phyloP scores from a whole-genome alignment of 331 rosid genomes.

The Pyrus hybrid region DNA sequence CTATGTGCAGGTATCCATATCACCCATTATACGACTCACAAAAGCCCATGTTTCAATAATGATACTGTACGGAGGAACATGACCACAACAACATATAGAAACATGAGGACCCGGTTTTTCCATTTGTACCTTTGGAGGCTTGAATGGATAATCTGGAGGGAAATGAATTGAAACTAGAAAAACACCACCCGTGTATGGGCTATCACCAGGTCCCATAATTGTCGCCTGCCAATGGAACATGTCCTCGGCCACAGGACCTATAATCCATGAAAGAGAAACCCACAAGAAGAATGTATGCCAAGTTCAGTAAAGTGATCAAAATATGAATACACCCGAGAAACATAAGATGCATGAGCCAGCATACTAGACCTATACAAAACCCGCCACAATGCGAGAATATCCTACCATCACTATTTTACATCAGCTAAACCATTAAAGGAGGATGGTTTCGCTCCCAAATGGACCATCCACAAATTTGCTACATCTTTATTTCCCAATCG shows the following conservation, averaged over 20 bases:
- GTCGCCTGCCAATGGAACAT: too few relatives aligned
- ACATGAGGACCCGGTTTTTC: too few relatives aligned
- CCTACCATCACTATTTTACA: neutral
- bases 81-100: too few relatives aligned
- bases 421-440: neutral
- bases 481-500: neutral
- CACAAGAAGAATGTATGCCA: neutral
- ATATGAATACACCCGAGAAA: neutral
- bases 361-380: too few relatives aligned
- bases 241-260: too few relatives aligned
- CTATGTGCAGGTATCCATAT: neutral
- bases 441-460: neutral
- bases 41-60: neutral
- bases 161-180: slow-evolving; percentile 62
- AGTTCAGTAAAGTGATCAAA: neutral
- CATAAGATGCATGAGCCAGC: neutral
- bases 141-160: too few relatives aligned
- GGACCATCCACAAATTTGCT: neutral
- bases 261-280: too few relatives aligned
- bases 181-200: too few relatives aligned
- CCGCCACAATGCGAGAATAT: neutral
- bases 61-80: too few relatives aligned
- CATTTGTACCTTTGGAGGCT: too few relatives aligned
- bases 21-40: neutral
- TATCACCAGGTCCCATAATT: too few relatives aligned